Conservation (phyloP, 2,329 filamentous ascomycete genomes). For the Fusarium beomiforme region DNA sequence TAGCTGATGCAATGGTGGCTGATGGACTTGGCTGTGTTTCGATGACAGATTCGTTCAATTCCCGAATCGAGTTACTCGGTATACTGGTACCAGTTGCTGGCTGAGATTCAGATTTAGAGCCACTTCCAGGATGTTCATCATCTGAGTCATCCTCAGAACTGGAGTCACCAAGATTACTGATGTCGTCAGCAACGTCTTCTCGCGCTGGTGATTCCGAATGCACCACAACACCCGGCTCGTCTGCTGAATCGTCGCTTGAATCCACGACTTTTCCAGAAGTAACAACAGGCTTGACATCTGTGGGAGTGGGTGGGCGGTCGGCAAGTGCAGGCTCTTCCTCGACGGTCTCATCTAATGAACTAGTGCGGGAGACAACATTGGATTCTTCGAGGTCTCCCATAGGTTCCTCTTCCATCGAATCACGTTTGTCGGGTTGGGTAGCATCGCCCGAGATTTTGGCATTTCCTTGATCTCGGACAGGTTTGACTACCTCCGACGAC, state of each 20-base stretch:
- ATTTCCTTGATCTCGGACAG: not conserved
- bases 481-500: not conserved
- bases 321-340: not conserved
- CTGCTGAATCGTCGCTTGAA: not conserved
- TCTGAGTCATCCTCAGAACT: slow-evolving; percentile 7
- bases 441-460: not conserved
- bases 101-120: not conserved
- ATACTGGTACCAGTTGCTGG: not conserved
- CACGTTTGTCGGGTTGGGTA: not conserved
- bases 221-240: not conserved
- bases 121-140: not conserved
- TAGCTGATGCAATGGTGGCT: not conserved
- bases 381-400: not conserved
- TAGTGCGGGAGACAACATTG: not conserved
- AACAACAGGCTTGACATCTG: not conserved
- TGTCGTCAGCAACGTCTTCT: not conserved
- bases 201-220: not conserved
- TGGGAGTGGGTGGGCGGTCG: not conserved
- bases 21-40: not conserved
- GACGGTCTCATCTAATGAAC: slow-evolving; percentile 1
- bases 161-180: not conserved
- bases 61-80: not conserved
- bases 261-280: not conserved
- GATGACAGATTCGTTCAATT: not conserved
- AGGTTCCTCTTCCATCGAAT: not conserved